phyloP scores from a whole-genome alignment of 2,329 filamentous ascomycete species.

The Xylariaceae sp. region DNA sequence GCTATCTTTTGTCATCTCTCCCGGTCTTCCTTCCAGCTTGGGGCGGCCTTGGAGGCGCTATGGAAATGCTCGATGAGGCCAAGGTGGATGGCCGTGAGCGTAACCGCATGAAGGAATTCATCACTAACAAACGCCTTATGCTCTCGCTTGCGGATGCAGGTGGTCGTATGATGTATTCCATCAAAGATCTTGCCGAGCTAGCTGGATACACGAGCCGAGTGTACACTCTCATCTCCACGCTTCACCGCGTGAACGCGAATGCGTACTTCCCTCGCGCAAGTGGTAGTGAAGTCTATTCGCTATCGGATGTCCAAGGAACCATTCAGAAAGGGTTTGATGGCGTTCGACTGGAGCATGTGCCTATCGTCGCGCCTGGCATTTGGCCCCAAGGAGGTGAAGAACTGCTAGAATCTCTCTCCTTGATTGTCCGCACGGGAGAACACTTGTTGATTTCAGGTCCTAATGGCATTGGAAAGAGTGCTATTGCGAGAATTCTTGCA shows the following conservation, averaged over 20 bases:
- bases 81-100: constrained; percentile 61
- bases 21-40: constrained; percentile 92
- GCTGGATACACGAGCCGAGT: constrained; percentile 95
- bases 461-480: constrained; percentile 90
- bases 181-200: constrained; percentile 94
- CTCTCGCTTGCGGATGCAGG: constrained; percentile 93
- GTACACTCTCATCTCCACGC: constrained; percentile 89
- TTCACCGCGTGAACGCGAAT: constrained; percentile 88
- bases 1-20: constrained; percentile 86
- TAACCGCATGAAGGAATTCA: constrained; percentile 94
- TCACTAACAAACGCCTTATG: constrained; percentile 98
- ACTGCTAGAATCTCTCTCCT: constrained; percentile 78
- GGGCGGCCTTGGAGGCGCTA: constrained; percentile 73
- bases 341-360: constrained; percentile 86
- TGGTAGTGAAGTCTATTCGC: constrained; percentile 74
- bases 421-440: constrained; percentile 85
- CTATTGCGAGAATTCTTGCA: constrained; percentile 79
- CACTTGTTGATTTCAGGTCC: constrained; percentile 92
- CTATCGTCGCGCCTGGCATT: constrained; percentile 80
- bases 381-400: constrained; percentile 91
- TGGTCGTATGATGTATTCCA: constrained; percentile 98
- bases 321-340: constrained; percentile 93
- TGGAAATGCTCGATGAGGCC: constrained; percentile 55
- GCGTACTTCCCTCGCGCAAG: constrained; percentile 70
- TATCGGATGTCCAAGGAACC: constrained; percentile 89